Evolutionary conservation across 192 early-diverging fungal species (phyloP).

Genomic region (Coemansia biformis): DNA sequence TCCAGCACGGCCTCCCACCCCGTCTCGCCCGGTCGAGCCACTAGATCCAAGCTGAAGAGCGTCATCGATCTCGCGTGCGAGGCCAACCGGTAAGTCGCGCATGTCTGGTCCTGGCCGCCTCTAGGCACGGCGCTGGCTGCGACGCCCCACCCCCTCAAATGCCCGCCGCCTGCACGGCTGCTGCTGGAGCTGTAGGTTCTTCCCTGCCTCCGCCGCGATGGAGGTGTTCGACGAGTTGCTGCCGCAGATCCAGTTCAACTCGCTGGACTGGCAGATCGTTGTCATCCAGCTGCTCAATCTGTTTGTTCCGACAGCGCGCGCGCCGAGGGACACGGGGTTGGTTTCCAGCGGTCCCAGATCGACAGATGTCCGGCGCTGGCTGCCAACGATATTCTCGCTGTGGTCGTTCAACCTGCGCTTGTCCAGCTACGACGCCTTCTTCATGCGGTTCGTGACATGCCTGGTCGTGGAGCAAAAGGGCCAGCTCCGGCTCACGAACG

Average conservation of each 20-base stretch:
- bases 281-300: conserved; percentile 58
- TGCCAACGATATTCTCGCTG: conserved; percentile 78
- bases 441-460: conserved; percentile 65
- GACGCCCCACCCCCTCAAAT: neutral
- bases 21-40: neutral
- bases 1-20: neutral
- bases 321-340: conserved; percentile 1
- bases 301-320: conserved; percentile 60
- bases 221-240: conserved; percentile 79
- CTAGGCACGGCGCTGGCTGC: no score
- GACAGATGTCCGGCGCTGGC: conserved; percentile 55
- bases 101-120: no score
- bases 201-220: conserved; percentile 56
- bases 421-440: conserved; percentile 59
- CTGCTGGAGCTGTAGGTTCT: conserved; percentile 51
- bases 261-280: conserved; percentile 55
- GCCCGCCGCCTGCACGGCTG: neutral
- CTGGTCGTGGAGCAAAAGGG: conserved; percentile 55
- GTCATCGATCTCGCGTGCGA: conserved; percentile 20
- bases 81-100: conserved; percentile 23
- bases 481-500: conserved; percentile 23
- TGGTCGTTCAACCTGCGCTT: conserved; percentile 70
- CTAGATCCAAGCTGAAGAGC: conserved; percentile 37
- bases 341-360: conserved; percentile 10
- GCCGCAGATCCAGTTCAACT: conserved; percentile 67